Evolutionary conservation across 805 yeast genomes (phyloP).

Genomic region (Candida boidinii): DNA sequence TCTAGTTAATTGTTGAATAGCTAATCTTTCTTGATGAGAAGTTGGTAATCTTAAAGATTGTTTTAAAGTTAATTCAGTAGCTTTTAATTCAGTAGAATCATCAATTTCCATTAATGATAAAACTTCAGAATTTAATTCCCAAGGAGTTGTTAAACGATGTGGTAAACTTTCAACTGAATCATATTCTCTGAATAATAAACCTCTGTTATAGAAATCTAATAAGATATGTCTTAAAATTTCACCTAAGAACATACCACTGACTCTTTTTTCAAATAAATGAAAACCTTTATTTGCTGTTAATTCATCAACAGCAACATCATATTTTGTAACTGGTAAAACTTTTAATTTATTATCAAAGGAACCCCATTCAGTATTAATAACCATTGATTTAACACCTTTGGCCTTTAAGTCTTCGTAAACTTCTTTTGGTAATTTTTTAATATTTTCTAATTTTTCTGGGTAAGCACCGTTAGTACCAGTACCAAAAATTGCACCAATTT

Average conservation of each 20-base stretch:
- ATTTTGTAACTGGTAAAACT: conserved; percentile 69
- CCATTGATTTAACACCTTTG: conserved; percentile 59
- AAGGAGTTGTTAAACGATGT: conserved; percentile 66
- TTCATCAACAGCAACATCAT: conserved; percentile 65
- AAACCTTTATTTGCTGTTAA: conserved; percentile 73
- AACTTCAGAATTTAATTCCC: conserved; percentile 75
- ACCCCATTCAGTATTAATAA: conserved; percentile 96
- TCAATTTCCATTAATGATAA: conserved; percentile 83
- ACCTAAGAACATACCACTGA: conserved; percentile 89
- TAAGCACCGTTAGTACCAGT: conserved; percentile 98
- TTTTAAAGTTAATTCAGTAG: conserved; percentile 59
- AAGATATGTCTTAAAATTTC: conserved; percentile 74
- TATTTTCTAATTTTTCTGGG: conserved; percentile 64
- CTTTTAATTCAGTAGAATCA: conserved; percentile 61
- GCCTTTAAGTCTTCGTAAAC: conserved; percentile 27
- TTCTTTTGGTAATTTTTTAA: conserved; percentile 60
- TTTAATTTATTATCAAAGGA: conserved; percentile 82
- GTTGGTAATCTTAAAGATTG: conserved; percentile 67
- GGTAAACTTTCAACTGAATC: conserved; percentile 33
- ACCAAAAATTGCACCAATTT: conserved; percentile 88
- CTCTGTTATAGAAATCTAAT: conserved; percentile 54
- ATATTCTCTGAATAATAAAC: conserved; percentile 51
- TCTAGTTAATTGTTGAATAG: conserved; percentile 63
- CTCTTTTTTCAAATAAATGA: conserved; percentile 90
- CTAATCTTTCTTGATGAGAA: conserved; percentile 58